phyloP scores from a whole-genome alignment of 2,329 filamentous ascomycete species.

The Aspergillus cejpii region DNA sequence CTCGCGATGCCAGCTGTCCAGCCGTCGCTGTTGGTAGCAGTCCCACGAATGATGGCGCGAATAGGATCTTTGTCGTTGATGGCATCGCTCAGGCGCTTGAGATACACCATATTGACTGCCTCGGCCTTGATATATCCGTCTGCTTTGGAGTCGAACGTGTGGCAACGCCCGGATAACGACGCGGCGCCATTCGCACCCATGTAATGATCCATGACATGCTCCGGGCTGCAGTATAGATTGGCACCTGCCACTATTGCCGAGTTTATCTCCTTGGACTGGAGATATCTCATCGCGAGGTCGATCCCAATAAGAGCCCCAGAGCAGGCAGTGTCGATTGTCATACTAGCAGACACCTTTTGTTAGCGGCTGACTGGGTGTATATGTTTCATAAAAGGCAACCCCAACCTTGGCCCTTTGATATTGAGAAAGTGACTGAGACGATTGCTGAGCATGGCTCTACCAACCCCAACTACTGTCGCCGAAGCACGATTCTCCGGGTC shows the following conservation, averaged over 20 bases:
- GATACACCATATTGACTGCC: slow-evolving; percentile 22
- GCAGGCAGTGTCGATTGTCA: slow-evolving; percentile 31
- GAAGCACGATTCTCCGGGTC: slow-evolving; percentile 2
- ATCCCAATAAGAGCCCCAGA: slow-evolving; percentile 29
- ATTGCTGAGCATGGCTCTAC: slow-evolving; percentile 4
- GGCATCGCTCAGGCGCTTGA: slow-evolving; percentile 24
- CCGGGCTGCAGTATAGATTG: slow-evolving; percentile 26
- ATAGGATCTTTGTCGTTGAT: slow-evolving; percentile 24
- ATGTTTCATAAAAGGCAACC: not conserved
- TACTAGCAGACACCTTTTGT: slow-evolving; percentile 8
- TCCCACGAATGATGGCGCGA: slow-evolving; percentile 22
- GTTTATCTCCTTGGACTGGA: slow-evolving; percentile 2
- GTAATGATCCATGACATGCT: not conserved
- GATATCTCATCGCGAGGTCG: slow-evolving; percentile 27
- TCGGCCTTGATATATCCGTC: slow-evolving; percentile 29
- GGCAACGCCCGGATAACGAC: slow-evolving; percentile 23
- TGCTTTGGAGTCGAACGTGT: slow-evolving; percentile 21
- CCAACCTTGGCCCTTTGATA: slow-evolving; percentile 2
- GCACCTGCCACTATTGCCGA: slow-evolving; percentile 29
- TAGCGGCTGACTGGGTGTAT: not conserved
- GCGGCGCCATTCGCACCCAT: slow-evolving; percentile 31
- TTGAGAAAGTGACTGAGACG: slow-evolving; percentile 3
- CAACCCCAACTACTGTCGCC: slow-evolving; percentile 1
- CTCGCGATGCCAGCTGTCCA: slow-evolving; percentile 15
- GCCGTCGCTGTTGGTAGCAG: slow-evolving; percentile 18